These are phyloP conservation scores for Paraphaeosphaeria sporulosa DNA, from an alignment of 2,329 filamentous ascomycete species.

Conservation along the genomic window DNA sequence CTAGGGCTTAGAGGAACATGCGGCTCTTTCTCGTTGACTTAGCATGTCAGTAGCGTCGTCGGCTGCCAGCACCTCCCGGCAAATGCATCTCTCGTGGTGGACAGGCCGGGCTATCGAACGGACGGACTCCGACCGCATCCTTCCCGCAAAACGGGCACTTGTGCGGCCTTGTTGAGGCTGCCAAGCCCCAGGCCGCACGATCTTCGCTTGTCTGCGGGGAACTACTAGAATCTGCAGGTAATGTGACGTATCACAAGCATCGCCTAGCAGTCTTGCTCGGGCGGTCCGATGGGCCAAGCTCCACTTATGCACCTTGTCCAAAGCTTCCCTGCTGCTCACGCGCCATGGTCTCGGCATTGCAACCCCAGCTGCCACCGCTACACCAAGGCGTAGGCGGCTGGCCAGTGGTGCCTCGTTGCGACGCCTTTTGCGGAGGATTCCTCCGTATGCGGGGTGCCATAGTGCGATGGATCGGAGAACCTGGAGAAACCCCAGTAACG, in stretches of 20 bases:
- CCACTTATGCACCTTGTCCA: slow-evolving; percentile 14
- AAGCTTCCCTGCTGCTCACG: slow-evolving; percentile 24
- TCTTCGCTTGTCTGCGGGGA: background rate
- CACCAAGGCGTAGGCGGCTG: background rate
- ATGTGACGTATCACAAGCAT: slow-evolving; percentile 9
- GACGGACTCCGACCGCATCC: background rate
- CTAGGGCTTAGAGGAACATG: background rate
- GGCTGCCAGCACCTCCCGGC: background rate
- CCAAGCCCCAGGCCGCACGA: background rate
- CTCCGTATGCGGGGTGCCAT: background rate
- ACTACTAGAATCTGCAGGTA: background rate
- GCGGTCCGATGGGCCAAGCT: slow-evolving; percentile 17
- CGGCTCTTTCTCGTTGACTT: background rate
- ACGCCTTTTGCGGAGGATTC: background rate
- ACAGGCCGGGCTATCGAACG: background rate
- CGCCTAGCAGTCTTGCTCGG: slow-evolving; percentile 1
- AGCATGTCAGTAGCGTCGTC: background rate
- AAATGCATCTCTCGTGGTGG: background rate
- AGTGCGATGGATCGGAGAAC: background rate
- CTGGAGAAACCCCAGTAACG: background rate
- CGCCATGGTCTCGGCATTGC: slow-evolving; percentile 25
- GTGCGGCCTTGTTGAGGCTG: background rate
- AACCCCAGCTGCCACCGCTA: slow-evolving; percentile 15
- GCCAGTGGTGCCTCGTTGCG: slow-evolving; percentile 4
- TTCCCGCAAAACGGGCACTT: background rate